phyloP scores from a whole-genome alignment of 2,329 filamentous ascomycete genomes.

The Mycosphaerella sp. region DNA sequence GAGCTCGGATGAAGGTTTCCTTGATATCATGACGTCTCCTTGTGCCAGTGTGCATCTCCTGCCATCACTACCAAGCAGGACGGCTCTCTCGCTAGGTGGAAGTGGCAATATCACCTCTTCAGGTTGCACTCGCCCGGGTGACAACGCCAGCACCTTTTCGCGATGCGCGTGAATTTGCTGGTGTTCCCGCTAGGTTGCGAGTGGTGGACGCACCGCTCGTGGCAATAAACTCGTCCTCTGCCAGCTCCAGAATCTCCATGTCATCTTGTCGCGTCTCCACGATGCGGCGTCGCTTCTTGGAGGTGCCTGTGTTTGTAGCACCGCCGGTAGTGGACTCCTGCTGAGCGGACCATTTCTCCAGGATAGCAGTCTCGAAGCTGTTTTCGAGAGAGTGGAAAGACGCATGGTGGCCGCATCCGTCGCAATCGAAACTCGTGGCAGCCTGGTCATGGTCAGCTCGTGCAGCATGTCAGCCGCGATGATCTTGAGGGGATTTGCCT shows the following conservation, averaged over 20 bases:
- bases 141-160: not conserved
- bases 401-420: conserved; percentile 51
- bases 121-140: too few relatives aligned
- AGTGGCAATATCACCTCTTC: too few relatives aligned
- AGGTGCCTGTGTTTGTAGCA: conserved; percentile 12
- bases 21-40: too few relatives aligned
- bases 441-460: conserved; percentile 28
- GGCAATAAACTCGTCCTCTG: conserved; percentile 5
- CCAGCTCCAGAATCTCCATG: conserved; percentile 17
- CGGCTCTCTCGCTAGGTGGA: too few relatives aligned
- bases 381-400: conserved; percentile 51
- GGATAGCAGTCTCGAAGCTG: conserved; percentile 42
- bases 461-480: not conserved
- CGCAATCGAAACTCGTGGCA: conserved; percentile 49
- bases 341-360: conserved; percentile 40
- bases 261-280: conserved; percentile 15
- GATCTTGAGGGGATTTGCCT: conserved; percentile 34
- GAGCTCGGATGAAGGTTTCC: too few relatives aligned
- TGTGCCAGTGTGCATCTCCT: too few relatives aligned
- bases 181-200: not conserved
- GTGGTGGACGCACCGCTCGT: not conserved
- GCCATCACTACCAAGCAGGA: too few relatives aligned
- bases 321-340: conserved; percentile 25
- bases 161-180: not conserved
- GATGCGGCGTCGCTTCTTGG: conserved; percentile 26